Evolutionary conservation across 495 filamentous ascomycete species (phyloP).

Genomic region (Penicillium egyptiacum): DNA sequence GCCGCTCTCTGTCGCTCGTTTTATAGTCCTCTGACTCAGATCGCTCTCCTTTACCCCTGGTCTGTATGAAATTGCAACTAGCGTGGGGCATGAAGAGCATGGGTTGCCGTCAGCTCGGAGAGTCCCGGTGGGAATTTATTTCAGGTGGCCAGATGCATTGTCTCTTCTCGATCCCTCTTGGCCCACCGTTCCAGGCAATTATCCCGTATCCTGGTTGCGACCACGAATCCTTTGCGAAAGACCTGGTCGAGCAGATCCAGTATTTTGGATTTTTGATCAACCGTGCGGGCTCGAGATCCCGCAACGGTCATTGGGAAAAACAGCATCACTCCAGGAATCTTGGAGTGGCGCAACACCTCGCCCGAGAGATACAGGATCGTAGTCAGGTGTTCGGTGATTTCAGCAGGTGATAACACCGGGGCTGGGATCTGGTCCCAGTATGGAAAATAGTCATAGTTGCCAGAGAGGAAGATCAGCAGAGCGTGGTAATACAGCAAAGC

Average conservation of each 20-base stretch:
- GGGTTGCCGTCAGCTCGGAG: no score
- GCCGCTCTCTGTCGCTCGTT: no score
- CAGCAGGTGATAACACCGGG: neutral
- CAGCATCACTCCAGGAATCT: neutral
- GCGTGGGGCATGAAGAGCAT: no score
- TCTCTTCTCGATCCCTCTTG: neutral
- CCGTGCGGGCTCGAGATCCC: neutral
- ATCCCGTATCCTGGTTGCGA: neutral
- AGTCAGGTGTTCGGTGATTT: conserved; percentile 2
- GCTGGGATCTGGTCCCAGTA: conserved; percentile 8
- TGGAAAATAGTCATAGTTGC: conserved; percentile 11
- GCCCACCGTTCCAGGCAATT: neutral
- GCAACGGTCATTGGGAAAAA: neutral
- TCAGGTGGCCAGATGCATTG: neutral
- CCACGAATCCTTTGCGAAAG: neutral
- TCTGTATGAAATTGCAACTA: no score
- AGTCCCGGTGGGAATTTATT: neutral
- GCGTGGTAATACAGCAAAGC: conserved; percentile 3
- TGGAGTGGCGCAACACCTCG: neutral
- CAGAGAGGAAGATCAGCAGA: conserved; percentile 16
- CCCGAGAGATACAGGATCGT: neutral
- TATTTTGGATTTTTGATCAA: neutral
- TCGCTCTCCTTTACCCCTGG: no score
- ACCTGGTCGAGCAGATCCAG: neutral
- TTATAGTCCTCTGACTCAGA: no score